Evolutionary conservation across 257 asterid species (phyloP), one percentile per base, ranked within the genome.

Genomic region (Solanum gracilifrons): DNA sequence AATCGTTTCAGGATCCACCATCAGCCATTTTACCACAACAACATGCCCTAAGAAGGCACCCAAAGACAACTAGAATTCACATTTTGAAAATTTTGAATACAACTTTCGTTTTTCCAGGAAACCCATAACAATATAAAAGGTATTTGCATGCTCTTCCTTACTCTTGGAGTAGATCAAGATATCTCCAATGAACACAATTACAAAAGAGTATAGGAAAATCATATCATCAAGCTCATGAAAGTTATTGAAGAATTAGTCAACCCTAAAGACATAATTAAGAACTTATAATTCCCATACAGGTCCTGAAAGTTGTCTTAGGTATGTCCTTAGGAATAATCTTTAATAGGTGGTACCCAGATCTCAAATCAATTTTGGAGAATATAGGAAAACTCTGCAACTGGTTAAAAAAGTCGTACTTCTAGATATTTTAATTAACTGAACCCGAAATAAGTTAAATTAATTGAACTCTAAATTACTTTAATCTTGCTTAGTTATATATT

Each of bases 401-500:
- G 23, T 16, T 16, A 6, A 51, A 16, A 0, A 51, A 51, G 7
- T 1, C 1, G 0, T 16, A 51, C 4, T 51, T 2, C 23, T 51
- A 51, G 62, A 51, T 51, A 51, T 51, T 51, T 18, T 16, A 51
- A 51, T 51, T 16, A 51, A 6, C 3, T 51, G 23, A 51, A 51
- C 23, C 62, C 4, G 1, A 0, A 51, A 16, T 51, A 51, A 51
- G 62, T n/a, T 74, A 9, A 20, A 43, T 76, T 86, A 43, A 87
- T 83, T 55, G 71, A 39, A 79, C 74, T 86, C 58, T 27, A 75
- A 84, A 66, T 84, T 82, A 82, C 35, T 68, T 62, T 66, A 64
- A 10, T 68, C 86, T 51, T 80, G 71, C 62, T 85, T 71, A 48
- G 74, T 66, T 68, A 69, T 80, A 13, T 71, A 84, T 91, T 87